Percentiles rank a stretch among this genome's conserved stretches.
These are phyloP conservation scores for Geotrichum cucujoidarum DNA, from an alignment of 1,139 yeast species.

Conservation along the genomic window DNA sequence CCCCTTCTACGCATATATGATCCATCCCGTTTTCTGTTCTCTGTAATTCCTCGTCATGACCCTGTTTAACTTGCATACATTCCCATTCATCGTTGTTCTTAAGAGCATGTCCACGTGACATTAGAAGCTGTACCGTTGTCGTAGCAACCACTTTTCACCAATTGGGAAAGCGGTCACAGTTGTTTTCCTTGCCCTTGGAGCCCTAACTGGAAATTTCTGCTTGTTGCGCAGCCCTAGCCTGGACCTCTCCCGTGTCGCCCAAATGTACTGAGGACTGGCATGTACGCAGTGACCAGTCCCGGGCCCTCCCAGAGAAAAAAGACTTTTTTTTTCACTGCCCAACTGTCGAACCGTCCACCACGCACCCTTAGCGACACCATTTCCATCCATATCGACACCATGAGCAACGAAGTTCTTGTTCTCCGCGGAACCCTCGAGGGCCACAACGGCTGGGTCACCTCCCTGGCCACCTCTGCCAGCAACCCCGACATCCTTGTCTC, in stretches of 20 bases:
- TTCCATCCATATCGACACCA: conserved; percentile 17
- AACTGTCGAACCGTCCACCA: conserved; percentile 2
- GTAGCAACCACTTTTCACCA: conserved; percentile 8
- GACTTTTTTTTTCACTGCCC: conserved; percentile 2
- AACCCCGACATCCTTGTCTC: conserved; percentile 98
- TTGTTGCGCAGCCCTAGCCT: background rate
- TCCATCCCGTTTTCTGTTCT: no score
- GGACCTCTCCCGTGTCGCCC: background rate
- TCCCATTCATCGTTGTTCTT: no score
- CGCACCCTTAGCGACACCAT: conserved; percentile 1
- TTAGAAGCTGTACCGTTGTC: background rate
- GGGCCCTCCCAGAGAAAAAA: background rate
- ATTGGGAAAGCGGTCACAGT: background rate
- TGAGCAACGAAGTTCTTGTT: conserved; percentile 80
- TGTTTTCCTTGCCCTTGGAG: background rate
- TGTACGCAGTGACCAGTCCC: background rate
- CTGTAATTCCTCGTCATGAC: background rate
- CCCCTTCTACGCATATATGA: no score
- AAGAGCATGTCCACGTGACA: no score
- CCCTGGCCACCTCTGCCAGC: conserved; percentile 96
- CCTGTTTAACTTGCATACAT: no score
- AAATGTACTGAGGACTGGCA: conserved; percentile 1
- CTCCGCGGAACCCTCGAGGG: conserved; percentile 98
- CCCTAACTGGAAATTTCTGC: background rate
- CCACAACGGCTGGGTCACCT: conserved; percentile 74